phyloP scores from a whole-genome alignment of 2,329 filamentous ascomycete genomes.

The Cordyceps sp. region DNA sequence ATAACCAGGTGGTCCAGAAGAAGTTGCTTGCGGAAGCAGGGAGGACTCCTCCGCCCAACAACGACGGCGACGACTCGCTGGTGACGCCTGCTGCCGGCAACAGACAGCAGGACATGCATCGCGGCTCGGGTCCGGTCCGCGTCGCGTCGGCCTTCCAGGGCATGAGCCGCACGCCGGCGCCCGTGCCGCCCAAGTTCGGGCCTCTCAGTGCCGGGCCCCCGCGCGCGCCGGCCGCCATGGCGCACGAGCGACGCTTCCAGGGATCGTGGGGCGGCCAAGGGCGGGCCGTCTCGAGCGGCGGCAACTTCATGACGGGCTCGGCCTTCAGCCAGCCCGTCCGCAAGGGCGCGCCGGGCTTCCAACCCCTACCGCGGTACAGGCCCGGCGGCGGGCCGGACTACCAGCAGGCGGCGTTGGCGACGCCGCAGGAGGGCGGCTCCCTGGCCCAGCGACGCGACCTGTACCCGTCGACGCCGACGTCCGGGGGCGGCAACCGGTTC shows the following conservation, averaged over 20 bases:
- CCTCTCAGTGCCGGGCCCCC: conserved; percentile 12
- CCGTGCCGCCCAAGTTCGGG: conserved; percentile 14
- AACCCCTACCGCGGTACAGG: conserved; percentile 10
- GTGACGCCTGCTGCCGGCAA: neutral
- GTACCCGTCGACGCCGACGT: conserved; percentile 14
- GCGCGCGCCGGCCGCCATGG: conserved; percentile 10
- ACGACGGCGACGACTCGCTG: too few species aligned
- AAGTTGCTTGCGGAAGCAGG: too few species aligned
- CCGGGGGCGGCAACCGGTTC: conserved; percentile 10
- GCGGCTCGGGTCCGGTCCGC: neutral
- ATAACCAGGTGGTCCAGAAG: too few species aligned
- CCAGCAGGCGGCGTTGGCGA: too few species aligned
- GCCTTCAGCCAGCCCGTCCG: too few species aligned
- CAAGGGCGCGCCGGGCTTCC: too few species aligned
- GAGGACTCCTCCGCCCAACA: too few species aligned
- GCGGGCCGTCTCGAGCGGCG: conserved; percentile 4
- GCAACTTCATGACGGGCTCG: conserved; percentile 1
- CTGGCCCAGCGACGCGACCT: conserved; percentile 10
- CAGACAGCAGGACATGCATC: neutral
- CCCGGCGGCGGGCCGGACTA: conserved; percentile 12
- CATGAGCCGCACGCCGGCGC: conserved; percentile 5
- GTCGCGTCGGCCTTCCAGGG: conserved; percentile 11
- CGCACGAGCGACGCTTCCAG: conserved; percentile 9
- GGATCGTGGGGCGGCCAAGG: conserved; percentile 8
- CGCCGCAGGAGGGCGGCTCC: too few species aligned